Evolutionary conservation across 441 rosid genomes (phyloP), one percentile per base, ranked within the genome.

Genomic region (Viola pubescens): DNA sequence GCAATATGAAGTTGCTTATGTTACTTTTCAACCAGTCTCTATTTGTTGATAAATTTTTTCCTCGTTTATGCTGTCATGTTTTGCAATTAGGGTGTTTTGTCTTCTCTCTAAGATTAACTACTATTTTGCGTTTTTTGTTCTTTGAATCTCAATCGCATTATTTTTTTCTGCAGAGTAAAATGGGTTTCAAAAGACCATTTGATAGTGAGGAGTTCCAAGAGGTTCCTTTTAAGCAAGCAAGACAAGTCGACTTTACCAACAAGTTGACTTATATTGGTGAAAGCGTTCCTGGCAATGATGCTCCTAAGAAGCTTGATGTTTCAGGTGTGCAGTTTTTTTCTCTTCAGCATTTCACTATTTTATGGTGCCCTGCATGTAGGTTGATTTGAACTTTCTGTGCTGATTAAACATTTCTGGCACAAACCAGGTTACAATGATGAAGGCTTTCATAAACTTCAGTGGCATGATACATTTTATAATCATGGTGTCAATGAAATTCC

Each of bases 131-230:
- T 3, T 50, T 50, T 34, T 57, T 52, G 11, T 50, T 11, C 10
- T 52, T 34, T 40, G 6, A 42, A 5, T 65, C 11, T 38, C 8
- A 48, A 37, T 58, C 38, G 19, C 34, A 6, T 10, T 10, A 26
- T 48, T 42, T 7, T 9, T 48, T 44, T 45, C 10, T 65, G 55
- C 75, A 81, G 85, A 60, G 53, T 26, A 37, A 65, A 10, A 86
- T 86, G 94, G 94, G 85, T 42, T 69, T 42, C 9, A 86, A 86
- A 69, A 74, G 94, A 9, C 84, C 79, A 50, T 83, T 81, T 68
- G 81, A 81, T 1, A 63, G 62, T 60, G 84, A 77, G 60, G 81
- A 77, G 59, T 70, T 77, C 53, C 79, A 71, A 40, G 82, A 78
- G 54, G 70, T 74, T 50, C 70, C 73, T 58, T 70, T 61, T 41